A percentile compares a stretch with the other conserved stretches of the same genome.
phyloP scores from a whole-genome alignment of 257 asterid genomes.

The Solanum gracilifrons region DNA sequence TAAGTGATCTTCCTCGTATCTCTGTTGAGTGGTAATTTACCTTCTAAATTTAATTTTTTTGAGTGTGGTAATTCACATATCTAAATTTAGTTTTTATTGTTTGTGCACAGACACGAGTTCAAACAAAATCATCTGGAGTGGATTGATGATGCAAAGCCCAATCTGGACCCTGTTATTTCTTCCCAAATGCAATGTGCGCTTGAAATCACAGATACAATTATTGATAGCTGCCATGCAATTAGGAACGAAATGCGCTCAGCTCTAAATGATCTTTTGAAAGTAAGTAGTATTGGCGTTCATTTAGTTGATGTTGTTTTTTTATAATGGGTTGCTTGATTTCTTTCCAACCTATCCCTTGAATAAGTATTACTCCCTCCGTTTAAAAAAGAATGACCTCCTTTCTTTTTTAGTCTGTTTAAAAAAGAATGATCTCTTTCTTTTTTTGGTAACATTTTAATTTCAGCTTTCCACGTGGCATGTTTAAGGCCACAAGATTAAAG shows the following conservation, averaged over 20 bases:
- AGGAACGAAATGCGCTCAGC: slow-evolving; percentile 75
- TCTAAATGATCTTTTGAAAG: slow-evolving; percentile 68
- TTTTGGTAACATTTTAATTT: too few species aligned
- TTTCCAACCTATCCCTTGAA: slow-evolving; percentile 1
- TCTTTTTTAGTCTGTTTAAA: too few species aligned
- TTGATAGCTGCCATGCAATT: slow-evolving; percentile 52
- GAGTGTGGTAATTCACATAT: not conserved
- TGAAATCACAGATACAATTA: slow-evolving; percentile 36
- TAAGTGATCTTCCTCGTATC: not conserved
- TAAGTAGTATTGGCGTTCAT: slow-evolving; percentile 7
- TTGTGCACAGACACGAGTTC: slow-evolving; percentile 62
- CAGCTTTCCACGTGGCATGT: too few species aligned
- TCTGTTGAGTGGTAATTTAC: not conserved
- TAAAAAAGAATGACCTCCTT: too few species aligned
- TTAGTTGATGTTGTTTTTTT: not conserved
- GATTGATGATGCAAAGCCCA: slow-evolving; percentile 62
- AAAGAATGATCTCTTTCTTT: too few species aligned
- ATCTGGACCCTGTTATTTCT: slow-evolving; percentile 53
- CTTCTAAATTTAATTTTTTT: not conserved
- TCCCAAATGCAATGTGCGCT: slow-evolving; percentile 29
- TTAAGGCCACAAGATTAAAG: too few species aligned
- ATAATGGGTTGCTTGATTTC: not conserved
- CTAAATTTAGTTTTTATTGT: not conserved
- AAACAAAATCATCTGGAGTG: slow-evolving; percentile 65
- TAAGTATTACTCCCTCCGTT: slow-evolving; percentile 1